These are phyloP conservation scores for Trichoderma sp. DNA, from an alignment of 2,329 filamentous ascomycete genomes.

Conservation along the genomic window DNA sequence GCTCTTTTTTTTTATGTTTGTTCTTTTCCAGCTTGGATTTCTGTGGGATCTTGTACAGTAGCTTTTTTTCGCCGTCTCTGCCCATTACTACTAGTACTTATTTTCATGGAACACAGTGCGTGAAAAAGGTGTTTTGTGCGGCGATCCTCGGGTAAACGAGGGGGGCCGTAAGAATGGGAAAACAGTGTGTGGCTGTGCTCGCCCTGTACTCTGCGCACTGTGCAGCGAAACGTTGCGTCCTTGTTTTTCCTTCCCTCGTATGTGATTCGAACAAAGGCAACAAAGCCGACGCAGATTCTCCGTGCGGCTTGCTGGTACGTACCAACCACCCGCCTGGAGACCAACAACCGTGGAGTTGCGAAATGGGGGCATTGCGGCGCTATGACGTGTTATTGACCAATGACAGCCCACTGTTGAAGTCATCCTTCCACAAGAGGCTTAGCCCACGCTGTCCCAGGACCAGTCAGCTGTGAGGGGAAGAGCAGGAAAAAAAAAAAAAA, in stretches of 20 bases:
- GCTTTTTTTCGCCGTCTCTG: background rate
- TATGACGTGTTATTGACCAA: conserved; percentile 6
- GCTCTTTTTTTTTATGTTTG: background rate
- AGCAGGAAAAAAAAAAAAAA: background rate
- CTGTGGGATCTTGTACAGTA: background rate
- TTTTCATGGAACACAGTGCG: conserved; percentile 3
- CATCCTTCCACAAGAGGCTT: conserved; percentile 5
- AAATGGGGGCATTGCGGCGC: background rate
- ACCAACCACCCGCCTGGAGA: background rate
- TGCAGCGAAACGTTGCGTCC: conserved; percentile 14
- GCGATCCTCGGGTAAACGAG: background rate
- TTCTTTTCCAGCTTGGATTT: background rate
- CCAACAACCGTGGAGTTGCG: background rate
- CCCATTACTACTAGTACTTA: too few relatives aligned
- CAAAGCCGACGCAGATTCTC: background rate
- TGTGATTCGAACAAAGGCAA: background rate
- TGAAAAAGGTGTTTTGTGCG: background rate
- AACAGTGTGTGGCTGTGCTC: background rate
- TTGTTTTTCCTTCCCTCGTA: background rate
- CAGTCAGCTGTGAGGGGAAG: conserved; percentile 2
- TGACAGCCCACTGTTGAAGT: background rate
- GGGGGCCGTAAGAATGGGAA: background rate
- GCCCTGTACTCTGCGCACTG: background rate
- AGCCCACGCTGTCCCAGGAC: background rate
- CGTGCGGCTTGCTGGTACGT: background rate